These are phyloP conservation scores for Smallanthus sonchifolius DNA, from an alignment of 129 eudicot species.

Conservation along the genomic window DNA sequence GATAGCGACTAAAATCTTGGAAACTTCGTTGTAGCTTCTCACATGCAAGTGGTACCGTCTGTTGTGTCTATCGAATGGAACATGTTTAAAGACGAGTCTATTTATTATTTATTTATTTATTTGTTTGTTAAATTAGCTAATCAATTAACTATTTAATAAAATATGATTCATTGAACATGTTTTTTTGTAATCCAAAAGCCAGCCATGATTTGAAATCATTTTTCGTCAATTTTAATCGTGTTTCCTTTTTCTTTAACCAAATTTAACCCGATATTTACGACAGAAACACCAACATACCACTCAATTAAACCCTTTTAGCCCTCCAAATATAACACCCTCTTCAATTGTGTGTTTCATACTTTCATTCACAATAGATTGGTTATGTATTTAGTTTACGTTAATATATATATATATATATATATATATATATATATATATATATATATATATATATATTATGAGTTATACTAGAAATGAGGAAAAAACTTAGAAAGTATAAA, in stretches of 20 bases:
- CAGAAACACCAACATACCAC: too few relatives aligned
- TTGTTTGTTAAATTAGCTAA: neutral
- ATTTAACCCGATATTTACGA: too few relatives aligned
- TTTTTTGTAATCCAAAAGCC: neutral
- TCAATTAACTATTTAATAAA: neutral
- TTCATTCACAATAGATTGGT: too few relatives aligned
- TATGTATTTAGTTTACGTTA: too few relatives aligned
- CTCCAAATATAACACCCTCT: too few relatives aligned
- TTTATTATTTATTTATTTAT: slow-evolving; percentile 3
- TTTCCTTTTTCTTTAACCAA: neutral
- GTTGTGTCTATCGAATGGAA: slow-evolving; percentile 21
- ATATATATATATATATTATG: too few relatives aligned
- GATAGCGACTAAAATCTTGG: slow-evolving; percentile 16
- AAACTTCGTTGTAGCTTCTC: slow-evolving; percentile 14
- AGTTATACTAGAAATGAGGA: too few relatives aligned
- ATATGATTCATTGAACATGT: neutral
- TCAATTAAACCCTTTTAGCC: too few relatives aligned
- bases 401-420: too few relatives aligned
- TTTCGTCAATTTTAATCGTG: neutral
- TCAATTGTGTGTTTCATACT: too few relatives aligned
- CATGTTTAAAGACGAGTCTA: slow-evolving; percentile 18
- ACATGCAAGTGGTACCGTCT: neutral
- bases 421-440: too few relatives aligned
- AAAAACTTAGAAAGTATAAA: too few relatives aligned
- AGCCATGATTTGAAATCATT: neutral